A percentile compares a stretch with the other conserved stretches of the same genome.
phyloP scores from a whole-genome alignment of 768 basidiomycete species.

The Pisolithus microcarpus region DNA sequence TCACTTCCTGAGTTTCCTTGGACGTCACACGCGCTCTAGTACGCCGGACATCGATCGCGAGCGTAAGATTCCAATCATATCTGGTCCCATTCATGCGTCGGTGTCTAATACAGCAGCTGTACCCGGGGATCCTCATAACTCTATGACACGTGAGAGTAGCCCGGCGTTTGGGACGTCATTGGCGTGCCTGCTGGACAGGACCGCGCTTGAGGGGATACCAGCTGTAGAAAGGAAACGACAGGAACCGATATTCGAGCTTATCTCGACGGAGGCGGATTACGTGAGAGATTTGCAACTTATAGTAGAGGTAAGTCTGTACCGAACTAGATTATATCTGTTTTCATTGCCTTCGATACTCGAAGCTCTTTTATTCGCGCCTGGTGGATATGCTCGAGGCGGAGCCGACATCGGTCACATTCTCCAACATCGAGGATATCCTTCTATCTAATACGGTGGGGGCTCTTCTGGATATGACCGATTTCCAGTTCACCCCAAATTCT shows the following conservation, averaged over 20 bases:
- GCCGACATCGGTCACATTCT: slow-evolving; percentile 77
- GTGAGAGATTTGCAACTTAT: slow-evolving; percentile 88
- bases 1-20: slow-evolving; percentile 55
- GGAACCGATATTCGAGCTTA: slow-evolving; percentile 95
- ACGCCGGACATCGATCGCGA: slow-evolving; percentile 47
- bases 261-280: slow-evolving; percentile 83
- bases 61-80: slow-evolving; percentile 49
- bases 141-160: slow-evolving; percentile 38
- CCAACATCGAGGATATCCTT: slow-evolving; percentile 89
- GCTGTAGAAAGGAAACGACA: slow-evolving; percentile 76
- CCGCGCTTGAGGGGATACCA: slow-evolving; percentile 76
- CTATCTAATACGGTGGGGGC: slow-evolving; percentile 72
- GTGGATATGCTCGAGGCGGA: slow-evolving; percentile 65
- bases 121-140: slow-evolving; percentile 3
- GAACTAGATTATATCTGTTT: neutral
- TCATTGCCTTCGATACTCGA: neutral
- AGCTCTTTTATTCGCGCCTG: slow-evolving; percentile 66
- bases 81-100: slow-evolving; percentile 46
- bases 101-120: slow-evolving; percentile 11
- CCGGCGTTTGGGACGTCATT: slow-evolving; percentile 73
- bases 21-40: slow-evolving; percentile 36
- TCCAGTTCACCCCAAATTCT: slow-evolving; percentile 1
- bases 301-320: slow-evolving; percentile 57
- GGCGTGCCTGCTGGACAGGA: slow-evolving; percentile 85
- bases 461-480: neutral